Percentiles rank a stretch among this genome's conserved stretches.
Evolutionary conservation across 345 rosid species (phyloP).

Genomic region (Luvunga scandens): DNA sequence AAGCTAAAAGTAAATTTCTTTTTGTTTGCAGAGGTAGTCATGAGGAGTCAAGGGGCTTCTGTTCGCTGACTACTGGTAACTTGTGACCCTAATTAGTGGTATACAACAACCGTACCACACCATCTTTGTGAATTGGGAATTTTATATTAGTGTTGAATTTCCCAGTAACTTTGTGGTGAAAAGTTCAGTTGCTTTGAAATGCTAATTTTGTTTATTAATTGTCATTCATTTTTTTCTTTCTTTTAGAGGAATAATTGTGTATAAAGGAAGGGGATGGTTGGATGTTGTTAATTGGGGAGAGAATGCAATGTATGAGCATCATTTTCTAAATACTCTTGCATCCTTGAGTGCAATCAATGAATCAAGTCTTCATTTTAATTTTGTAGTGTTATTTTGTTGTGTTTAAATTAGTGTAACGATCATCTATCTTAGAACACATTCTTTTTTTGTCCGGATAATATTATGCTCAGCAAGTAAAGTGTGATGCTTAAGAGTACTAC

Average conservation of each 20-base stretch:
- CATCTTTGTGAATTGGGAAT: constrained; percentile 27
- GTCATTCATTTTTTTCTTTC: constrained; percentile 20
- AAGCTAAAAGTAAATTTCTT: neutral
- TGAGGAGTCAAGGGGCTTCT: constrained; percentile 19
- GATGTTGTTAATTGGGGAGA: constrained; percentile 18
- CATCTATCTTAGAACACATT: neutral
- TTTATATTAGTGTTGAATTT: constrained; percentile 24
- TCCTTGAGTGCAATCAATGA: constrained; percentile 11
- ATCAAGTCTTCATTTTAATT: constrained; percentile 7
- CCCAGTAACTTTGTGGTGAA: constrained; percentile 18
- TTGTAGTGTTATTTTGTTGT: neutral
- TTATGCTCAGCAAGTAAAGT: neutral
- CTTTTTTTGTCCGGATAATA: no score
- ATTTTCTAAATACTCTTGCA: constrained; percentile 7
- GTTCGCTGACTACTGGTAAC: constrained; percentile 23
- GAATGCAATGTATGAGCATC: constrained; percentile 24
- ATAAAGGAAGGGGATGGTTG: constrained; percentile 24
- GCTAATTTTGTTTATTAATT: constrained; percentile 30
- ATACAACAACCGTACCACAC: constrained; percentile 10
- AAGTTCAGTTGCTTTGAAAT: constrained; percentile 29
- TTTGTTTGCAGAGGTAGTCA: constrained; percentile 38
- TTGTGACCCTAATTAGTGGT: constrained; percentile 21
- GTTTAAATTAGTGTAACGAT: neutral
- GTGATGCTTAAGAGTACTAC: neutral
- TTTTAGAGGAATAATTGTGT: constrained; percentile 35